phyloP scores from a whole-genome alignment of 2,329 filamentous ascomycete genomes.

The Cordyceps militaris region DNA sequence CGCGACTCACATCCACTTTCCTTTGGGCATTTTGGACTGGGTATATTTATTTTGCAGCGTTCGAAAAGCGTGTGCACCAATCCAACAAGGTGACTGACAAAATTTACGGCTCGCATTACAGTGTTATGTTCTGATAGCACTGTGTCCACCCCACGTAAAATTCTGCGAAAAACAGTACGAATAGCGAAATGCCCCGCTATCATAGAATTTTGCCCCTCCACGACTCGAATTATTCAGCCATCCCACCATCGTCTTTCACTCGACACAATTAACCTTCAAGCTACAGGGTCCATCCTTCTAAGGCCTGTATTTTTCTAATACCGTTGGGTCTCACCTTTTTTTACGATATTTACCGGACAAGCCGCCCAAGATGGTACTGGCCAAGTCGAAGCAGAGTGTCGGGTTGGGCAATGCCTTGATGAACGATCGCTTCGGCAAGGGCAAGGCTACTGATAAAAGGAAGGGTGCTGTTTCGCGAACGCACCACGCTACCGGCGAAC shows the following conservation, averaged over 20 bases:
- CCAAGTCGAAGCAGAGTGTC: slow-evolving; percentile 92
- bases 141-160: slow-evolving; percentile 17
- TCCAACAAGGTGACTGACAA: slow-evolving; percentile 19
- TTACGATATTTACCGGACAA: slow-evolving; percentile 13
- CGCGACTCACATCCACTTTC: slow-evolving; percentile 56
- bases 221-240: slow-evolving; percentile 34
- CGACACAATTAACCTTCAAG: neutral
- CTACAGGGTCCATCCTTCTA: neutral
- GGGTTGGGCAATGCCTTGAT: slow-evolving; percentile 96
- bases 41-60: slow-evolving; percentile 15
- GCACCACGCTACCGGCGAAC: slow-evolving; percentile 73
- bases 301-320: neutral
- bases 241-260: slow-evolving; percentile 16
- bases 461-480: slow-evolving; percentile 57
- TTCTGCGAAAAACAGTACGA: slow-evolving; percentile 23
- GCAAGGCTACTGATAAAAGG: slow-evolving; percentile 77
- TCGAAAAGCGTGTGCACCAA: slow-evolving; percentile 14
- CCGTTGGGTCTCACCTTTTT: neutral
- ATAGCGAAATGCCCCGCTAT: slow-evolving; percentile 12
- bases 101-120: slow-evolving; percentile 21
- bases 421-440: slow-evolving; percentile 97
- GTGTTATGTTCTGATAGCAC: slow-evolving; percentile 21
- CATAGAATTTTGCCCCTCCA: slow-evolving; percentile 44
- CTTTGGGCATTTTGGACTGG: slow-evolving; percentile 59
- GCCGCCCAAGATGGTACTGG: slow-evolving; percentile 45